Evolutionary conservation across 306 rosid genomes (phyloP).

Genomic region (Bauhinia variegata): DNA sequence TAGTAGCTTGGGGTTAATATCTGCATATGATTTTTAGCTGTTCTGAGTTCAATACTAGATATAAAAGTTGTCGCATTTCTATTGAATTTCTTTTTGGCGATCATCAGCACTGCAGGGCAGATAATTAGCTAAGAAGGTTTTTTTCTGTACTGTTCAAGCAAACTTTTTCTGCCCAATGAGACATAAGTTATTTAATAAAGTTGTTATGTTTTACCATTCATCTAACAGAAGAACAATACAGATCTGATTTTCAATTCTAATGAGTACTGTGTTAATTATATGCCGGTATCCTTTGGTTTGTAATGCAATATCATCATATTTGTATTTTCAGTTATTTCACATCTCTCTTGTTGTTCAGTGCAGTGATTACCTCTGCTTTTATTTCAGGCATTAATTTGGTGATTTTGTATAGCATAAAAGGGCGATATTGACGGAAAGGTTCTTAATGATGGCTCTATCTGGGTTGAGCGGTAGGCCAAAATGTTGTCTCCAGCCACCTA

Average conservation of each 20-base stretch:
- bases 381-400: slow-evolving; percentile 29
- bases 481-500: slow-evolving; percentile 54
- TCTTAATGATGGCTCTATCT: slow-evolving; percentile 52
- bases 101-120: not conserved
- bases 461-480: slow-evolving; percentile 66
- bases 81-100: not conserved
- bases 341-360: not conserved
- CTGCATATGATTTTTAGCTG: slow-evolving; percentile 6
- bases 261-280: not conserved
- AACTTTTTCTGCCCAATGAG: not conserved
- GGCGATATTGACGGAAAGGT: slow-evolving; percentile 4
- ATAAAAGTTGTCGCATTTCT: not conserved
- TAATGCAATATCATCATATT: not conserved
- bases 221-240: not conserved
- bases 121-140: slow-evolving; percentile 3
- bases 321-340: slow-evolving; percentile 1
- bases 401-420: slow-evolving; percentile 5
- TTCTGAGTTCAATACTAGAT: slow-evolving; percentile 2
- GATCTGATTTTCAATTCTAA: not conserved
- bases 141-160: not conserved
- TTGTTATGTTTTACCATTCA: not conserved
- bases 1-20: not conserved
- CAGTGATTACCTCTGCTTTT: slow-evolving; percentile 17
- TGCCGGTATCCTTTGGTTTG: slow-evolving; percentile 7
- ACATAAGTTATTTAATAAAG: not conserved